Base-by-base conservation (phyloP, 2,329 filamentous ascomycete genomes). In the Didymella pomorum region DNA sequence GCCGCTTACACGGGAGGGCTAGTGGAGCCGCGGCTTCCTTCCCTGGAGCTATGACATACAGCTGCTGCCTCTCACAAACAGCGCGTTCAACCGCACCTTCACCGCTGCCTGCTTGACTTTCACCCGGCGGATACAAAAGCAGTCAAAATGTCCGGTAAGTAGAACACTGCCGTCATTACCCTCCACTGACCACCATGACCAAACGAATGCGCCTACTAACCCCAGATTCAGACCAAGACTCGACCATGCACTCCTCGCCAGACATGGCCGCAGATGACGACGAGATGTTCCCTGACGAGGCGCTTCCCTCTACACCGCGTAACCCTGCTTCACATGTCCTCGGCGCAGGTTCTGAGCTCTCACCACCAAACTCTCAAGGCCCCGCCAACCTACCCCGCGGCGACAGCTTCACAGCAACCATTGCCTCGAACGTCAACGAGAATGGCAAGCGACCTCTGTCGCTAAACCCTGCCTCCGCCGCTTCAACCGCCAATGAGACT, bases 361-460 rank as follows among this genome's bases (percentile, higher is more conserved):
- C 83, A 10, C 84, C 84, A 33, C 83, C 84, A 23, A 81, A 81
- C 52, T 85, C 83, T 1, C 83, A 86, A 66, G 71, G 67, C 48
- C 64, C 70, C 42, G 46, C 66, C 33, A 44, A 60, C 12, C 59
- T 67, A 21, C 48, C 67, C 45, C 72, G 69, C 49, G 68, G 70
- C 44, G 65, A 70, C 20, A 56, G 51, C 54, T 56, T 63, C 49
- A 47, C 62, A 25, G 59, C 67, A 23, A 63, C 61, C 16, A 61
- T 67, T 33, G 56, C 62, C 12, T 66, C 70, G 3, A 62, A 66
- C 10, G 64, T 77, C 43, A 78, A 78, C 60, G 71, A 70, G 4
- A 78, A 78, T 60, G 76, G 75, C 28, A 78, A 78, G 60, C 70
- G 76, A 20, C 69, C 72, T 18, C 48, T 68, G 10, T 68, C 67